A percentile compares a stretch with the other conserved stretches of the same genome.
These are phyloP conservation scores for Fennellomyces sp. DNA, from an alignment of 371 early-diverging fungal genomes.

Conservation along the genomic window DNA sequence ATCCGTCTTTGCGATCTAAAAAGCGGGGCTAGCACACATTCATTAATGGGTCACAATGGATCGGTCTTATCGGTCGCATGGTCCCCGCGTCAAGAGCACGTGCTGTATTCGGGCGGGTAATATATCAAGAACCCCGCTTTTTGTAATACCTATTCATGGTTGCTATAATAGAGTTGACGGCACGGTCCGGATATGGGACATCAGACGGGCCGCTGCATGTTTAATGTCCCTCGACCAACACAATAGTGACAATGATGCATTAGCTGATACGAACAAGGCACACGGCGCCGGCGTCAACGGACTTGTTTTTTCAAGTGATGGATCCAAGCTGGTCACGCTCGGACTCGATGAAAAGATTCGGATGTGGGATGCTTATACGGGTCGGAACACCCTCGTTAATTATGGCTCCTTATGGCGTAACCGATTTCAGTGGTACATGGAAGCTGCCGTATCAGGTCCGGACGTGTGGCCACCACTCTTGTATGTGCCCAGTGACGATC, in stretches of 20 bases:
- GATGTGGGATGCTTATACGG: constrained; percentile 79
- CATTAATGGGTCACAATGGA: constrained; percentile 76
- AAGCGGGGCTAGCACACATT: constrained; percentile 76
- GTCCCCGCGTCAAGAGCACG: constrained; percentile 79
- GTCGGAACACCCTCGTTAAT: constrained; percentile 67
- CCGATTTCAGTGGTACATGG: constrained; percentile 43
- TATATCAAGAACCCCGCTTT: too few species aligned
- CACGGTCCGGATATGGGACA: constrained; percentile 80
- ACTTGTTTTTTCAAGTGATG: constrained; percentile 67
- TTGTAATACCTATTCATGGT: too few species aligned
- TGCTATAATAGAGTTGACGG: constrained; percentile 55
- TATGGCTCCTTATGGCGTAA: constrained; percentile 65
- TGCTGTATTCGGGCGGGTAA: constrained; percentile 85
- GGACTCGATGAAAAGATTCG: constrained; percentile 79
- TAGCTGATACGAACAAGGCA: constrained; percentile 56
- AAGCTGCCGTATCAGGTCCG: constrained; percentile 49
- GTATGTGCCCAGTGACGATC: constrained; percentile 65
- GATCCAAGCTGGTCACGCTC: constrained; percentile 61
- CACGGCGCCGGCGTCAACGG: constrained; percentile 78
- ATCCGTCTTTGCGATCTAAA: constrained; percentile 83
- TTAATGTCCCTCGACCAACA: constrained; percentile 65
- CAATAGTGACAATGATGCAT: constrained; percentile 48
- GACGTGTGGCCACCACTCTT: constrained; percentile 54
- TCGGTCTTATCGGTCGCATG: constrained; percentile 74
- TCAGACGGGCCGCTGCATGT: constrained; percentile 70